Percentiles rank a stretch among this genome's conserved stretches.
phyloP scores from a whole-genome alignment of 495 filamentous ascomycete species.

The Friedmanniomyces simplex region DNA sequence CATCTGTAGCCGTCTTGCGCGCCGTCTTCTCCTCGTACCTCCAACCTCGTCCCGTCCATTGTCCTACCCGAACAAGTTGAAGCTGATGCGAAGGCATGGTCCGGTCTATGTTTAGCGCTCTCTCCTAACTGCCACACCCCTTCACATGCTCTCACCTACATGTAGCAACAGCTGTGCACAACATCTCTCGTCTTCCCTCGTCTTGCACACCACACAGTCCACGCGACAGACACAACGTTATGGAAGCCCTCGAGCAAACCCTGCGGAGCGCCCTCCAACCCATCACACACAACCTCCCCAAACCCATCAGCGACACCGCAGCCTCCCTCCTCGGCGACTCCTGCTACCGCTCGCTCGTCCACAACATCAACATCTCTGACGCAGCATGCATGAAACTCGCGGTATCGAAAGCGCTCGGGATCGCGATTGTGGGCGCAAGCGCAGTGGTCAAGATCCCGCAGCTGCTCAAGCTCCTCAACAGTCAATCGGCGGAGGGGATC shows the following conservation, averaged over 20 bases:
- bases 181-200: too few species aligned
- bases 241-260: constrained; percentile 35
- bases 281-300: constrained; percentile 67
- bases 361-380: constrained; percentile 64
- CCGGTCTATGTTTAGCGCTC: too few species aligned
- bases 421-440: constrained; percentile 81
- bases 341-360: constrained; percentile 76
- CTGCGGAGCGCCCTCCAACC: constrained; percentile 61
- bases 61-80: too few species aligned
- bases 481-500: constrained; percentile 45
- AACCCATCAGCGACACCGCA: constrained; percentile 63
- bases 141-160: too few species aligned
- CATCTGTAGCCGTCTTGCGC: too few species aligned
- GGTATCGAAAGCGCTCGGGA: constrained; percentile 82
- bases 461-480: constrained; percentile 45
- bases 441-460: constrained; percentile 92
- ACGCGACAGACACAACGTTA: constrained; percentile 2
- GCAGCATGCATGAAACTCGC: constrained; percentile 71
- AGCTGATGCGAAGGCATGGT: too few species aligned
- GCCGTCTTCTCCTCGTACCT: too few species aligned
- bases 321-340: constrained; percentile 65
- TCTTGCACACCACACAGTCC: too few species aligned
- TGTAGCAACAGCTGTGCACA: too few species aligned
- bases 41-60: too few species aligned
- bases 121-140: too few species aligned